A percentile compares a stretch with the other conserved stretches of the same genome.
Conservation (phyloP, 352 stramenopile species). For the Blastocystis sp. region DNA sequence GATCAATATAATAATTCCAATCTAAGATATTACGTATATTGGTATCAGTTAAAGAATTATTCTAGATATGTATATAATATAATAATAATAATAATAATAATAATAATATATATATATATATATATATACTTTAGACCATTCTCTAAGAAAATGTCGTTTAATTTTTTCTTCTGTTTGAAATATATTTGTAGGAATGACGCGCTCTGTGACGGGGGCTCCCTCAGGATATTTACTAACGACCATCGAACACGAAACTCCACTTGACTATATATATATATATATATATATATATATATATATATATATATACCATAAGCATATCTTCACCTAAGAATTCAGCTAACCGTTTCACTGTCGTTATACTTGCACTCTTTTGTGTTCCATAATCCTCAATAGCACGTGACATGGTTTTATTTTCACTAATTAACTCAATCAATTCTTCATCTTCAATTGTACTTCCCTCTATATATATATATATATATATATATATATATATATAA, state of each 20-base stretch:
- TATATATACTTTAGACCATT: constrained; percentile 54
- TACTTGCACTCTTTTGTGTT: constrained; percentile 81
- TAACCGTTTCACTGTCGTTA: constrained; percentile 83
- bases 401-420: constrained; percentile 93
- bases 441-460: constrained; percentile 78
- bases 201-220: constrained; percentile 82
- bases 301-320: constrained; percentile 71
- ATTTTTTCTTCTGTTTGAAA: constrained; percentile 79
- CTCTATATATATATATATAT: too few relatives aligned
- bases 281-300: background rate
- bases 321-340: constrained; percentile 88
- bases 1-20: constrained; percentile 89
- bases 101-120: background rate
- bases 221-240: constrained; percentile 72
- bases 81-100: background rate
- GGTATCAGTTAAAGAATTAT: constrained; percentile 63
- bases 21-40: constrained; percentile 74
- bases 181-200: constrained; percentile 87
- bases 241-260: constrained; percentile 88
- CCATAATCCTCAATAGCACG: constrained; percentile 84
- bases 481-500: too few relatives aligned
- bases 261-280: constrained; percentile 42
- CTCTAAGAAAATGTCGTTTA: constrained; percentile 82
- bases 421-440: constrained; percentile 87
- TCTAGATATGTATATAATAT: constrained; percentile 57